These are phyloP conservation scores for Vitis riparia DNA, from an alignment of 164 flowering plant genomes.

Conservation along the genomic window DNA sequence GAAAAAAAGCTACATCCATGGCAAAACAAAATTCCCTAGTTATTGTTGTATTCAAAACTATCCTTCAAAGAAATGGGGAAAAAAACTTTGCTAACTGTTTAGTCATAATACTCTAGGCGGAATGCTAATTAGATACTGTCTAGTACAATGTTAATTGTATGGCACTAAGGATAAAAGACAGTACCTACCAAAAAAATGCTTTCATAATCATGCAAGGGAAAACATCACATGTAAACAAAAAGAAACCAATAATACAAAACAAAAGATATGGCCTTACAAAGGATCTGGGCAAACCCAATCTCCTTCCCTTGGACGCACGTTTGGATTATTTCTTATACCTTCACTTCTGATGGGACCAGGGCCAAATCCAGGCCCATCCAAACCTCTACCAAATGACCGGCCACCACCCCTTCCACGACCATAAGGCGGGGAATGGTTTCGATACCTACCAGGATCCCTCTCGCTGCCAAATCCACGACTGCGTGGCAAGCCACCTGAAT, in stretches of 20 bases:
- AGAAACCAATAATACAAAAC: background rate
- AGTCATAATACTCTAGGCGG: too few relatives aligned
- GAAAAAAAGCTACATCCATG: too few relatives aligned
- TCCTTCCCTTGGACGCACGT: conserved; percentile 91
- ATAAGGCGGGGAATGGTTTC: conserved; percentile 71
- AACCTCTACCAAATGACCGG: conserved; percentile 58
- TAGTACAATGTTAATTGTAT: too few relatives aligned
- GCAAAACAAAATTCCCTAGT: too few relatives aligned
- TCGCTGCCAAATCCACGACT: conserved; percentile 64
- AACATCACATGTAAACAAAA: background rate
- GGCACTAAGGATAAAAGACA: background rate
- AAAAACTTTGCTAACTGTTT: too few relatives aligned
- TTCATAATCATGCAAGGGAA: background rate
- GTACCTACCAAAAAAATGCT: background rate
- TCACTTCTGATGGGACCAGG: conserved; percentile 58
- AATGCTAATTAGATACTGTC: too few relatives aligned
- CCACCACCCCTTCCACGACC: conserved; percentile 67
- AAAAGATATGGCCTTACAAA: conserved; percentile 48
- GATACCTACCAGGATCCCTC: conserved; percentile 67
- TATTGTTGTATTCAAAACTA: too few relatives aligned
- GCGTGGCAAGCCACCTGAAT: conserved; percentile 37
- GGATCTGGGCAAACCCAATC: conserved; percentile 91
- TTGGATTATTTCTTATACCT: conserved; percentile 64
- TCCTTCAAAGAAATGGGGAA: too few relatives aligned
- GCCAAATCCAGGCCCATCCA: conserved; percentile 55